A percentile compares a stretch with the other conserved stretches of the same genome.
Conservation (phyloP, 345 rosid genomes). For the Noccaea bulbosa region DNA sequence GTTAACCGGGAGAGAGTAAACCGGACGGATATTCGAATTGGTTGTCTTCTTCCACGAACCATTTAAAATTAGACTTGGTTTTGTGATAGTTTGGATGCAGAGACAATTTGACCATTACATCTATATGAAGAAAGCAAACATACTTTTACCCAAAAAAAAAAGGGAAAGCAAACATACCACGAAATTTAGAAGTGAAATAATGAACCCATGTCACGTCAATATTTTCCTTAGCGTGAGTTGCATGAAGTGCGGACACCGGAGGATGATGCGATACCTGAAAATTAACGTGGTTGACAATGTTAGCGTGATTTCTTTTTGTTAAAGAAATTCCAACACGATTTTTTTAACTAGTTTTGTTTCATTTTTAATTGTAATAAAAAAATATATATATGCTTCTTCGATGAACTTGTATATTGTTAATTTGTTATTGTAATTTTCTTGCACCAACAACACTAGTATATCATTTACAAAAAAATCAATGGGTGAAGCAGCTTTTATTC, state of each 20-base stretch:
- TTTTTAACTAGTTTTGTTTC: too few species aligned
- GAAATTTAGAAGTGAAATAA: conserved; percentile 60
- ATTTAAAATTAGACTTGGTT: neutral
- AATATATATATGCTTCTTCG: neutral
- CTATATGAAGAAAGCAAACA: neutral
- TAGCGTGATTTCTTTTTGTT: too few species aligned
- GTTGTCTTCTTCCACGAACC: neutral
- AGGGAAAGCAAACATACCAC: conserved; percentile 46
- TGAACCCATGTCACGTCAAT: conserved; percentile 71
- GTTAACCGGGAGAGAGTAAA: neutral
- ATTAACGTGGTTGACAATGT: neutral
- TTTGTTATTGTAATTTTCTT: too few species aligned
- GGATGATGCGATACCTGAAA: conserved; percentile 82
- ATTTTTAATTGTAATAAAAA: neutral
- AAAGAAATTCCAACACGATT: too few species aligned
- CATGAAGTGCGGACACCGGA: conserved; percentile 83
- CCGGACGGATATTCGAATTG: neutral
- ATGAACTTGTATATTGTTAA: too few species aligned
- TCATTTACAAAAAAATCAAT: too few species aligned
- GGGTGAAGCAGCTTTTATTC: too few species aligned
- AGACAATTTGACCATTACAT: neutral
- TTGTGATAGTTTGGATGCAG: neutral
- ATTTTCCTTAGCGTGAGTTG: conserved; percentile 63
- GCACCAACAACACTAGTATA: too few species aligned
- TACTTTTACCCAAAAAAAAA: too few species aligned